Conservation (phyloP, 1,284 basidiomycete species). For the Inonotus obliquus region DNA sequence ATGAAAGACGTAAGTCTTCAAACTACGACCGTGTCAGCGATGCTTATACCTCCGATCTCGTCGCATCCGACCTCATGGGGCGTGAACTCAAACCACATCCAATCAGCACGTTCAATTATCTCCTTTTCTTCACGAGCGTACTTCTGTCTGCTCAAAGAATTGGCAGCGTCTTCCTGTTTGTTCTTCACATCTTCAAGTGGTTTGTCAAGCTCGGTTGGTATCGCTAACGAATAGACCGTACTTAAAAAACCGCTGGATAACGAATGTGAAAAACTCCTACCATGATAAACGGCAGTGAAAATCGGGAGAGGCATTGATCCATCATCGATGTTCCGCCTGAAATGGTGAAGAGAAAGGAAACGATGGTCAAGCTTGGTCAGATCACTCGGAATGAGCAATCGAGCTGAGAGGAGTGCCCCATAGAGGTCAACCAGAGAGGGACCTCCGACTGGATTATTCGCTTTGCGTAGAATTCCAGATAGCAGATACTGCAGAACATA, state of each 20-base stretch:
- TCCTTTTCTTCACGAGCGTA: constrained; percentile 23
- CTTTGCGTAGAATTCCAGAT: constrained; percentile 34
- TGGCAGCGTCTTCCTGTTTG: constrained; percentile 23
- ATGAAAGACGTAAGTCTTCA: background rate
- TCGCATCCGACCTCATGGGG: constrained; percentile 39
- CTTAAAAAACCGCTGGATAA: background rate
- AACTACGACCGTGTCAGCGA: background rate
- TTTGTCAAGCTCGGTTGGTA: constrained; percentile 25
- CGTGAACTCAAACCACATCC: constrained; percentile 39
- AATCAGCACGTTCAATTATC: constrained; percentile 26
- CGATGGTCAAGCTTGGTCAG: constrained; percentile 27
- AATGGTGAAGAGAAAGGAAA: constrained; percentile 34
- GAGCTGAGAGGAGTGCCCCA: constrained; percentile 36
- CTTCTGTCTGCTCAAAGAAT: constrained; percentile 15
- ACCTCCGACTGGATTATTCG: constrained; percentile 29
- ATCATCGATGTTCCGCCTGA: constrained; percentile 30
- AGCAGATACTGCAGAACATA: constrained; percentile 24
- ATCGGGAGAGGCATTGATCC: constrained; percentile 36
- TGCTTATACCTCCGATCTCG: constrained; percentile 33
- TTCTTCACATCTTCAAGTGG: constrained; percentile 24
- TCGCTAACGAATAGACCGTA: constrained; percentile 22
- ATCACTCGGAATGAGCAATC: constrained; percentile 33
- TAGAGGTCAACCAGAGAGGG: constrained; percentile 35
- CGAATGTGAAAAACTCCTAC: constrained; percentile 18
- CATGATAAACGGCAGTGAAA: constrained; percentile 35